phyloP scores from a whole-genome alignment of 768 basidiomycete species.

The Boletus eberwhitei region DNA sequence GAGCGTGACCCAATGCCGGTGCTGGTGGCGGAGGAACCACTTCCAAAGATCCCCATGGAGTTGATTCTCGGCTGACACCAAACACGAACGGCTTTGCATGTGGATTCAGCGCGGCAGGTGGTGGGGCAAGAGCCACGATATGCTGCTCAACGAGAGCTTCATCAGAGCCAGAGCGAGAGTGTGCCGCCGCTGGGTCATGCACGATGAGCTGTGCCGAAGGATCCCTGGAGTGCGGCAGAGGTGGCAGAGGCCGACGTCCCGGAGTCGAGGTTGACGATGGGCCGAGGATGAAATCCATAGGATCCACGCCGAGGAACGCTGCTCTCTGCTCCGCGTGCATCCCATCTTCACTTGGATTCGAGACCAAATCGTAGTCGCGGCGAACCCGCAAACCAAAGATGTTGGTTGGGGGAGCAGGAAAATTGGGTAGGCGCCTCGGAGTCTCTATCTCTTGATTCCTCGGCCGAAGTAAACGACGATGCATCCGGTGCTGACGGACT shows the following conservation, averaged over 20 bases:
- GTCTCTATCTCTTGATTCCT: conserved; percentile 50
- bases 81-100: conserved; percentile 84
- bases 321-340: conserved; percentile 33
- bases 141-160: conserved; percentile 36
- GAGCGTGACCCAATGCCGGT: conserved; percentile 36
- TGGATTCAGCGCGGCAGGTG: conserved; percentile 56
- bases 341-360: conserved; percentile 84
- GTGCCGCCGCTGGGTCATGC: conserved; percentile 60
- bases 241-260: conserved; percentile 51
- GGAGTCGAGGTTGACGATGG: conserved; percentile 43
- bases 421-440: conserved; percentile 73
- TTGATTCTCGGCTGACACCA: conserved; percentile 41
- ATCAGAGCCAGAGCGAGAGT: conserved; percentile 52
- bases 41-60: conserved; percentile 33
- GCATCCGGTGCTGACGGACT: conserved; percentile 62
- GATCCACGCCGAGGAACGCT: conserved; percentile 43
- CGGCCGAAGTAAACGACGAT: conserved; percentile 55
- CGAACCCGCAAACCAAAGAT: conserved; percentile 38
- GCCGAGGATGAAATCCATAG: conserved; percentile 43
- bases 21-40: conserved; percentile 33
- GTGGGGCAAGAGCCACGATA: conserved; percentile 14
- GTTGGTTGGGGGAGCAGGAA: conserved; percentile 71
- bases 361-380: conserved; percentile 69
- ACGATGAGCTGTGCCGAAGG: conserved; percentile 58
- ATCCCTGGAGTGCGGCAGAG: conserved; percentile 62